Base-by-base conservation (phyloP, 2,329 filamentous ascomycete species). In the Alternaria sp. region DNA sequence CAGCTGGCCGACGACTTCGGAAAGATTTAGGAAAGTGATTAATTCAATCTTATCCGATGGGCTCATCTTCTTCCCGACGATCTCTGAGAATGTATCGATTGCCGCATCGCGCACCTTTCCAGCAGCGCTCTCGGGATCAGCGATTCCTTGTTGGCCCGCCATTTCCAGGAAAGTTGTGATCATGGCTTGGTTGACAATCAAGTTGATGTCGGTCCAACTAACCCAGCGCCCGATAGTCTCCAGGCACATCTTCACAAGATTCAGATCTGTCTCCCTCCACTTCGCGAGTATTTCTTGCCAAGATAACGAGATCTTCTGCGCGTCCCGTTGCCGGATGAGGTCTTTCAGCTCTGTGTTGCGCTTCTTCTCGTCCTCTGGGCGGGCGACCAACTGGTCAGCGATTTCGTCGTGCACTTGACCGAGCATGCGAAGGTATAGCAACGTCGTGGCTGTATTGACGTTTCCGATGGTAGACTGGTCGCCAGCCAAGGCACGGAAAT, bases 21-120 rank as follows among this genome's bases (percentile, higher is more conserved):
- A 89, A 43, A 99, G 86, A 78, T 96, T 97, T 68, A 99, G 87
- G 80, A 97, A 97, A 23, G 89, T 84, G 70, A 99, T 96, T 85
- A 99, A 90, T 74, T 96, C 91, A 73, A 97, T 91, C 86, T 99
- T 99, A 83, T 98, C 95, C 40, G 88, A 85, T 2, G 93, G 86
- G 74, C 93, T 93, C 96, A 99, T 99, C 85, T 98, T 98, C 86
- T 99, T 99, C 79, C 90, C 91, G 61, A 97, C 92, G 70, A 97
- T 97, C 81, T 99, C 95, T 6, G 93, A 97, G 77, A 99, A 91
- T 26, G 96, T 93, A 75, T 97, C 93, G 72, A 98, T 93, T 56
- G 96, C 95, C 17, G 93, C 91, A 82, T 97, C 92, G 68, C 94
- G 89, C 67, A 97, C 91, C 78, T 90, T 92, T 77, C 96, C 93